Evolutionary conservation across 371 early-diverging fungal genomes (phyloP), one percentile per base, ranked within the genome.

Genomic region (Syncephalastrum contaminatum): DNA sequence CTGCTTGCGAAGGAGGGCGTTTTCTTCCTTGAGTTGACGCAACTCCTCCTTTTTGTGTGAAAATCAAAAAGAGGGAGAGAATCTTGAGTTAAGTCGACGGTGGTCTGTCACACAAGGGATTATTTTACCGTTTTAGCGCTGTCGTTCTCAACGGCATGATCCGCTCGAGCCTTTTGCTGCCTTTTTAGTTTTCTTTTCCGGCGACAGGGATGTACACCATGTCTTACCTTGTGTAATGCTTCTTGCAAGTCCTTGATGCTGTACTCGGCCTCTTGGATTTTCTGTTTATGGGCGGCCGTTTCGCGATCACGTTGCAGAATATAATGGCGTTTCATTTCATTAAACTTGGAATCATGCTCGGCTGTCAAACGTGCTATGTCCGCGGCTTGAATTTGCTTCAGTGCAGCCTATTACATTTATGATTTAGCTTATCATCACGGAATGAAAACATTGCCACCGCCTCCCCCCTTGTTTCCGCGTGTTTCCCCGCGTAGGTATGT

Each of bases 311-410:
- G 47, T 27, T 55, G 56, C n/a, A 55, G 40, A 41, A 55, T 47
- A 41, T 47, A 41, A 24, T 55, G 46, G 15, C 56, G 56, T 25
- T 62, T 62, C 24, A 56, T 42, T 56, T 63, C 65, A 43, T 60
- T 63, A n/a, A 60, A 16, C 22, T 67, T 51, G 8, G 54, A 53
- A 18, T 56, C 54, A 39, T 61, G 57, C 4, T 61, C 56, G 15
- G 62, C 16, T 14, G 43, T 20, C 12, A 60, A 40, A 48, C 47
- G 25, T 19, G 45, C 41, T 5, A 67, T n/a, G 10, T 62, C 64
- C 47, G 55, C 39, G n/a, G 54, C 46, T 53, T 70, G 71, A 20
- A 48, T 20, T 12, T 64, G 54, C 47, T 64, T 67, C 30, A 71
- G 40, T 4, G 55, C 48, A 8, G 54, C 48, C 58, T 62, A 12